These are phyloP conservation scores for Carallia brachiata DNA, from an alignment of 345 rosid species.

Conservation along the genomic window DNA sequence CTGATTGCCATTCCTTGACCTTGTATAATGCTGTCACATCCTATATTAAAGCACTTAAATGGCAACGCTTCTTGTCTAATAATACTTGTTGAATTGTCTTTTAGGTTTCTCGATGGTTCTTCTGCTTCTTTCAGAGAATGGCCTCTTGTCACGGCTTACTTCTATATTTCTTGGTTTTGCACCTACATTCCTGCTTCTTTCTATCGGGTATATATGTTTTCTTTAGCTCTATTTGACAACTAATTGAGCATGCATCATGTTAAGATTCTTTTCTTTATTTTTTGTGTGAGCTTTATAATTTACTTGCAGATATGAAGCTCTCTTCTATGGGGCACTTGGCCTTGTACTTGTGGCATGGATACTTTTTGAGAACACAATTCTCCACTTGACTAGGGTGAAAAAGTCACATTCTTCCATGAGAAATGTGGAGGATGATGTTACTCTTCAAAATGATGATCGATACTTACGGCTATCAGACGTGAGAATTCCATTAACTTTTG, in stretches of 20 bases:
- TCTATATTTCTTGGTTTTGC: conserved; percentile 91
- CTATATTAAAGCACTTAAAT: neutral
- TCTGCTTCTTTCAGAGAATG: conserved; percentile 71
- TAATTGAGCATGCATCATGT: conserved; percentile 1
- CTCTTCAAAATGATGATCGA: conserved; percentile 36
- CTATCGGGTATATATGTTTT: conserved; percentile 65
- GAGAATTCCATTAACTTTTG: conserved; percentile 81
- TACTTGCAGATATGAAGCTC: conserved; percentile 79
- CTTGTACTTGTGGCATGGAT: conserved; percentile 83
- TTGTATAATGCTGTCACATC: neutral
- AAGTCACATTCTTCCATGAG: conserved; percentile 36
- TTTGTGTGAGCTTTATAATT: conserved; percentile 6
- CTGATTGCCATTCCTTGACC: neutral
- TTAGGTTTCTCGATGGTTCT: conserved; percentile 73
- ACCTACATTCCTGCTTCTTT: conserved; percentile 82
- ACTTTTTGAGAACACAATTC: conserved; percentile 67
- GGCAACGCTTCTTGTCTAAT: neutral
- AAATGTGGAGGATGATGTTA: conserved; percentile 31
- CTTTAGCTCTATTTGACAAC: neutral
- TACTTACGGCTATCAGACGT: conserved; percentile 76
- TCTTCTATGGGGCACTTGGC: conserved; percentile 79
- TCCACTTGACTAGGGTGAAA: conserved; percentile 41
- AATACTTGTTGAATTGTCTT: conserved; percentile 17
- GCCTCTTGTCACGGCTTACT: conserved; percentile 69
- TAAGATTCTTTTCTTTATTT: conserved; percentile 11